phyloP scores from a whole-genome alignment of 139 green algal genomes.

The Tetradesmus lagerheimii region DNA sequence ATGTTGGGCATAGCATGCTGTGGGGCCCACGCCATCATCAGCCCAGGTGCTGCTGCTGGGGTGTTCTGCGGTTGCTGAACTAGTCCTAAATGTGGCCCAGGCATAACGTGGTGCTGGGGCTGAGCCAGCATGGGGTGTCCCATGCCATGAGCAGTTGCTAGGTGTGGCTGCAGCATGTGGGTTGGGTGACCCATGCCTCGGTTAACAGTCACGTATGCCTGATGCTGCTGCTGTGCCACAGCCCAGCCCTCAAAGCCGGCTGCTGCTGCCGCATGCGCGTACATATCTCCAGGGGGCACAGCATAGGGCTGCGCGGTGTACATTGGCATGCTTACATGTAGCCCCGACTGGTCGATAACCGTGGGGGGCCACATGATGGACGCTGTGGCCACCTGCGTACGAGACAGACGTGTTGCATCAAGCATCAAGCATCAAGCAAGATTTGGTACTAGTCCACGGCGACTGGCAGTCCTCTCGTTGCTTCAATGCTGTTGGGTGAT shows the following conservation, averaged over 20 bases:
- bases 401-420: neutral
- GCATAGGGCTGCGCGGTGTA: constrained; percentile 21
- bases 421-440: no score
- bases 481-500: neutral
- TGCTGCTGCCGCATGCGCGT: constrained; percentile 15
- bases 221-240: constrained; percentile 23
- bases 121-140: constrained; percentile 8
- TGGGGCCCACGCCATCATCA: constrained; percentile 5
- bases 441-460: neutral
- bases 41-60: neutral
- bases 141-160: neutral
- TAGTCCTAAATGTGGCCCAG: neutral
- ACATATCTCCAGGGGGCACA: neutral
- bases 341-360: neutral
- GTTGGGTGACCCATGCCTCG: neutral
- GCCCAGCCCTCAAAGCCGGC: constrained; percentile 28
- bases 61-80: neutral
- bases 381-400: neutral
- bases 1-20: neutral
- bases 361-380: neutral
- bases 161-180: constrained; percentile 25
- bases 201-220: constrained; percentile 2
- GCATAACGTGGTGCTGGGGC: constrained; percentile 7
- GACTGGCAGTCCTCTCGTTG: neutral
- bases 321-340: constrained; percentile 6